phyloP scores from a whole-genome alignment of 495 filamentous ascomycete species.

The Evansstolkia leycettana region DNA sequence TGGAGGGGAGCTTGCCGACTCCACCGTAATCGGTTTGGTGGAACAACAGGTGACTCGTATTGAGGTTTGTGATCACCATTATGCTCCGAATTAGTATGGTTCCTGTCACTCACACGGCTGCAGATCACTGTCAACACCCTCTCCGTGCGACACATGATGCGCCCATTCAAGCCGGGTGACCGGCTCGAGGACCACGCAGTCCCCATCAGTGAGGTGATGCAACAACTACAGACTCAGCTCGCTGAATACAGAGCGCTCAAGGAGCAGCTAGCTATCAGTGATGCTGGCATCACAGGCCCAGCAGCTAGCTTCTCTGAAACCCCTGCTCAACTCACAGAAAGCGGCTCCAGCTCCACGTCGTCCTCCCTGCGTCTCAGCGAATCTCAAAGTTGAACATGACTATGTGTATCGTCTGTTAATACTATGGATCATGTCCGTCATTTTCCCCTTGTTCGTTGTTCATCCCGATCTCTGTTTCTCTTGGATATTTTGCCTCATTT shows the following conservation, averaged over 20 bases:
- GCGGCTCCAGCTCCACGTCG: constrained; percentile 15
- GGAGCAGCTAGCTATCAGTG: constrained; percentile 27
- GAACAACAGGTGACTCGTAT: constrained; percentile 92
- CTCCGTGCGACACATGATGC: constrained; percentile 50
- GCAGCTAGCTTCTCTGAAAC: constrained; percentile 8
- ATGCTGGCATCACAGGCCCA: constrained; percentile 16
- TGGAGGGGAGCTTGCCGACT: constrained; percentile 78
- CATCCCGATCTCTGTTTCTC: constrained; percentile 3
- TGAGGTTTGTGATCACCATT: constrained; percentile 51
- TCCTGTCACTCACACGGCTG: constrained; percentile 7
- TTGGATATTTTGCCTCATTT: constrained; percentile 6
- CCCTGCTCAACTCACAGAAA: constrained; percentile 8
- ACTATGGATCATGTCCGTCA: background rate
- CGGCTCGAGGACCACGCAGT: constrained; percentile 36
- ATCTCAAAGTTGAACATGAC: background rate
- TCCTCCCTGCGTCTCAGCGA: constrained; percentile 12
- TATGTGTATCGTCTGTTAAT: background rate
- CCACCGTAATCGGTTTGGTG: constrained; percentile 71
- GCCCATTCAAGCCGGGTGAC: constrained; percentile 34
- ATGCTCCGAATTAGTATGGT: background rate
- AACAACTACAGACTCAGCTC: constrained; percentile 33
- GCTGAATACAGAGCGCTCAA: constrained; percentile 39
- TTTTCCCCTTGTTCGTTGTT: background rate
- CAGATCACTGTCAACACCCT: constrained; percentile 57
- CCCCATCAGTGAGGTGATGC: constrained; percentile 38